Percentiles rank a stretch among this genome's conserved stretches.
These are phyloP conservation scores for Lablab purpureus DNA, from an alignment of 306 rosid genomes.

Conservation along the genomic window DNA sequence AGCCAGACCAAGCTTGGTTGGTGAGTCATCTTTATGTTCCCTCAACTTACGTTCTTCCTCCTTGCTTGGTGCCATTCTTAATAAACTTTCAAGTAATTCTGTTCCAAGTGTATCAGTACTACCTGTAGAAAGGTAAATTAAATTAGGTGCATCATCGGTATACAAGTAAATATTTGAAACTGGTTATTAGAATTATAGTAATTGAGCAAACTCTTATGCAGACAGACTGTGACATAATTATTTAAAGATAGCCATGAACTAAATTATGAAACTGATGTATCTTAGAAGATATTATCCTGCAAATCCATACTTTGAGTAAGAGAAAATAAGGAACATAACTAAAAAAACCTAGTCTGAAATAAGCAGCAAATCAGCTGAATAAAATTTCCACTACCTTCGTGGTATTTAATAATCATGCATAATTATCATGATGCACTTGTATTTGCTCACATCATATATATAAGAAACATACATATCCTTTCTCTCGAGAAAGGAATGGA, in stretches of 20 bases:
- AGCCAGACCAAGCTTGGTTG: constrained; percentile 81
- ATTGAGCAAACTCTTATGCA: background rate
- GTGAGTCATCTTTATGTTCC: constrained; percentile 79
- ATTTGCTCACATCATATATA: too few species aligned
- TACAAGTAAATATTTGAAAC: background rate
- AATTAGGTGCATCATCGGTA: constrained; percentile 7
- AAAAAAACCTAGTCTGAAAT: background rate
- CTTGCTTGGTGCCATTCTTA: constrained; percentile 96
- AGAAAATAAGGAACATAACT: too few species aligned
- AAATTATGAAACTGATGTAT: too few species aligned
- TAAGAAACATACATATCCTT: background rate
- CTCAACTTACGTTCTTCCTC: constrained; percentile 90
- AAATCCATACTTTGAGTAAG: too few species aligned
- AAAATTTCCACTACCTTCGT: constrained; percentile 19
- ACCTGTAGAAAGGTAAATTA: constrained; percentile 58
- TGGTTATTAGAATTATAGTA: background rate
- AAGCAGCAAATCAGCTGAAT: background rate
- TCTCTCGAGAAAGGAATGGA: background rate
- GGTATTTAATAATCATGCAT: background rate
- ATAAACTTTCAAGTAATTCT: constrained; percentile 85
- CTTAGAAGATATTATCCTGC: too few species aligned
- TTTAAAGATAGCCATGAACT: too few species aligned
- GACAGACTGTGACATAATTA: too few species aligned
- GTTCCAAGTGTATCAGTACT: constrained; percentile 84
- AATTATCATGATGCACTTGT: background rate